phyloP scores from a whole-genome alignment of 2,329 filamentous ascomycete genomes.

The Fusarium concolor region DNA sequence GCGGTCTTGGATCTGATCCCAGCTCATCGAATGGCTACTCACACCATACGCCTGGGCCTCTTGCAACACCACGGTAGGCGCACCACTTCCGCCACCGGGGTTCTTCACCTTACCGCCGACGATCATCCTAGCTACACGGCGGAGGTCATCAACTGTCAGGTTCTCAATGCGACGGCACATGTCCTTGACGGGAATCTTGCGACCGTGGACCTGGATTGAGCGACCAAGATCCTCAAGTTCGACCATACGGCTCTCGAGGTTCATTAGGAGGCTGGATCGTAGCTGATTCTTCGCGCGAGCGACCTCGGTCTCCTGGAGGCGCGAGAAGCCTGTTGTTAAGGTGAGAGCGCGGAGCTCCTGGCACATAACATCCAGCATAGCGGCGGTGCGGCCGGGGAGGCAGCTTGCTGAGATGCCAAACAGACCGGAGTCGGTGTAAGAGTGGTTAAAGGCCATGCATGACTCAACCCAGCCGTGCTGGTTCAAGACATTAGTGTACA shows the following conservation, averaged over 20 bases:
- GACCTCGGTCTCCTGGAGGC: constrained; percentile 82
- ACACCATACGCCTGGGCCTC: constrained; percentile 83
- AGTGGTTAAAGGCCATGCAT: constrained; percentile 96
- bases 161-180: constrained; percentile 91
- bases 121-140: constrained; percentile 82
- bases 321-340: constrained; percentile 77
- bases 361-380: constrained; percentile 96
- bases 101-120: constrained; percentile 83
- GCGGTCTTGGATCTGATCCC: constrained; percentile 90
- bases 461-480: constrained; percentile 98
- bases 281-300: constrained; percentile 97
- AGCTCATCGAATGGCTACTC: constrained; percentile 75
- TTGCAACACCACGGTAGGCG: constrained; percentile 94
- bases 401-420: constrained; percentile 95
- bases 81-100: constrained; percentile 80
- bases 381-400: constrained; percentile 77
- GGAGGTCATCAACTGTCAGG: constrained; percentile 82
- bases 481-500: constrained; percentile 98
- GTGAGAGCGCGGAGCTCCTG: constrained; percentile 85
- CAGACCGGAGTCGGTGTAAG: constrained; percentile 93
- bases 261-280: constrained; percentile 91
- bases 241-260: constrained; percentile 96
- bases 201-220: constrained; percentile 96
- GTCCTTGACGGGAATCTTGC: constrained; percentile 89
- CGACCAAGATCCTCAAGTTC: constrained; percentile 95